These are phyloP conservation scores for Daldinia vernicosa DNA, from an alignment of 495 filamentous ascomycete genomes.

Conservation along the genomic window DNA sequence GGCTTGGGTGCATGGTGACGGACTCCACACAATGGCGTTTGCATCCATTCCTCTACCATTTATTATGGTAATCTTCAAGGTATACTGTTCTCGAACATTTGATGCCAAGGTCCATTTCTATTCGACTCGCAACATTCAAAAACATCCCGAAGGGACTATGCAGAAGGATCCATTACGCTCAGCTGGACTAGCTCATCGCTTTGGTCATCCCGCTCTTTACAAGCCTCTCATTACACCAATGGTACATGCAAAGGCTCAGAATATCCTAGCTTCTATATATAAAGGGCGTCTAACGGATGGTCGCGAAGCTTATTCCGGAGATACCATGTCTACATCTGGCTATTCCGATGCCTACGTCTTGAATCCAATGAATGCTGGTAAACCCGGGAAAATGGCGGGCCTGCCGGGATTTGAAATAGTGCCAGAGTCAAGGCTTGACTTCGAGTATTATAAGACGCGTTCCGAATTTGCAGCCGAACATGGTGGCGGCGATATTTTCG, in stretches of 20 bases:
- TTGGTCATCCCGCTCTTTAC: constrained; percentile 91
- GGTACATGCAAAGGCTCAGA: constrained; percentile 90
- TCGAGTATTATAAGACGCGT: constrained; percentile 88
- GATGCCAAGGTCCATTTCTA: constrained; percentile 82
- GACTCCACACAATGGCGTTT: constrained; percentile 65
- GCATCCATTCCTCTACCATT: constrained; percentile 80
- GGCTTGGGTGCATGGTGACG: constrained; percentile 66
- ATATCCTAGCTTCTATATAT: constrained; percentile 81
- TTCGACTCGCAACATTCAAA: constrained; percentile 68
- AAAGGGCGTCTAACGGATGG: constrained; percentile 74
- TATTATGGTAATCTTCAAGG: constrained; percentile 84
- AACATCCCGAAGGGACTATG: constrained; percentile 53
- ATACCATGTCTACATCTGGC: constrained; percentile 65
- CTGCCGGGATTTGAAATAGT: constrained; percentile 84
- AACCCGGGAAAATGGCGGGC: constrained; percentile 72
- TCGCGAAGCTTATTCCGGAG: constrained; percentile 62
- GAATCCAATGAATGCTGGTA: constrained; percentile 79
- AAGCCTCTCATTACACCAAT: constrained; percentile 91
- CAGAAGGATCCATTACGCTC: constrained; percentile 58
- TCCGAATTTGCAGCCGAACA: constrained; percentile 88
- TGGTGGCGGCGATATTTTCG: constrained; percentile 80
- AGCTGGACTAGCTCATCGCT: constrained; percentile 80
- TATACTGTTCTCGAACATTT: constrained; percentile 79
- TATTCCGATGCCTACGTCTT: constrained; percentile 78
- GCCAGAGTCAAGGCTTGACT: constrained; percentile 88